Percentiles rank a stretch among this genome's conserved stretches.
Evolutionary conservation across 495 filamentous ascomycete genomes (phyloP).

Genomic region (Penicillium odoratum): DNA sequence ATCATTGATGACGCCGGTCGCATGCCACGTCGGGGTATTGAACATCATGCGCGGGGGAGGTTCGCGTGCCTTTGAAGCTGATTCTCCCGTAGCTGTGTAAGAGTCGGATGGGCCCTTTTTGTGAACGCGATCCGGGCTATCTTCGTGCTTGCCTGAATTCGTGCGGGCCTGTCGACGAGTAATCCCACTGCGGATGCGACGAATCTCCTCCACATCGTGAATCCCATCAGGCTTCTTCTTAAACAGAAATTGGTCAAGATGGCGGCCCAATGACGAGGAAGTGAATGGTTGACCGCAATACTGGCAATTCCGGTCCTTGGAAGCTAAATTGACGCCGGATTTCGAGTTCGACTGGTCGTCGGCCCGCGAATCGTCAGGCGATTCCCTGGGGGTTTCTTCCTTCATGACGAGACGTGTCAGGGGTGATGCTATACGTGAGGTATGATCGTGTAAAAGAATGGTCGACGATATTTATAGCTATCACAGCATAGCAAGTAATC

Average conservation of each 20-base stretch:
- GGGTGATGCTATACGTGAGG: constrained; percentile 3
- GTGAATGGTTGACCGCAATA: constrained; percentile 86
- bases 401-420: constrained; percentile 18
- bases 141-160: constrained; percentile 56
- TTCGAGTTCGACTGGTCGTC: constrained; percentile 39
- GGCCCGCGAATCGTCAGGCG: constrained; percentile 53
- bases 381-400: constrained; percentile 26
- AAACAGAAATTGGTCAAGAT: constrained; percentile 87
- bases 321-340: constrained; percentile 41
- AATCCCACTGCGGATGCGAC: constrained; percentile 74
- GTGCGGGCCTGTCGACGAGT: constrained; percentile 76
- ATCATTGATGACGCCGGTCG: constrained; percentile 80
- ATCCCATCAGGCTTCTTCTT: constrained; percentile 86
- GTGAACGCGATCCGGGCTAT: constrained; percentile 36
- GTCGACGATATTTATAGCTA: background rate
- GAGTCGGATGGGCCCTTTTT: constrained; percentile 34
- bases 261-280: constrained; percentile 87
- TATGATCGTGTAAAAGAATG: background rate
- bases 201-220: constrained; percentile 85
- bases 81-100: constrained; percentile 21
- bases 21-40: constrained; percentile 71
- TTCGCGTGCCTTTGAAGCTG: constrained; percentile 33
- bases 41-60: constrained; percentile 52
- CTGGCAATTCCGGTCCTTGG: constrained; percentile 80
- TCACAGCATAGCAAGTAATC: background rate